phyloP scores from a whole-genome alignment of 1,284 basidiomycete genomes.

The Austroboletus niveus region DNA sequence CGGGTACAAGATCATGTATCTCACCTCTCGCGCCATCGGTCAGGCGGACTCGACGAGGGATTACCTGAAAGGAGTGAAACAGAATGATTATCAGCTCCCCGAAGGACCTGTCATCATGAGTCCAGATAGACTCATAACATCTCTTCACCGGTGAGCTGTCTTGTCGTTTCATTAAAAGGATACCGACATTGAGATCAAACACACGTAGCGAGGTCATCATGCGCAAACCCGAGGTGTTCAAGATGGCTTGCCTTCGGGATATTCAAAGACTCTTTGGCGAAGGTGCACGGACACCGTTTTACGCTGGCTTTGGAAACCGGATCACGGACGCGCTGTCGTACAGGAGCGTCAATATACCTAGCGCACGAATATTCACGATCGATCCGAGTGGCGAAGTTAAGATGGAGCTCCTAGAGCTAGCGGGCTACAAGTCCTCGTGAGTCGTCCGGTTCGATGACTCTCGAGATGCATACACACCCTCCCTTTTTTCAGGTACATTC shows the following conservation, averaged over 20 bases:
- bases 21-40: slow-evolving; percentile 96
- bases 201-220: slow-evolving; percentile 87
- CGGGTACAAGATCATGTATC: slow-evolving; percentile 98
- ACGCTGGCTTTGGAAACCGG: slow-evolving; percentile 97
- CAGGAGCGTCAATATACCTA: slow-evolving; percentile 92
- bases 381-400: slow-evolving; percentile 96
- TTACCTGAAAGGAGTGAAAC: slow-evolving; percentile 93
- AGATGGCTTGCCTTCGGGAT: slow-evolving; percentile 98
- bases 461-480: neutral
- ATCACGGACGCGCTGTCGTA: slow-evolving; percentile 99
- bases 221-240: slow-evolving; percentile 99
- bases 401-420: slow-evolving; percentile 93
- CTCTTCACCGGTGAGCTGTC: slow-evolving; percentile 78
- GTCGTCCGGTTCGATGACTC: slow-evolving; percentile 30
- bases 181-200: neutral
- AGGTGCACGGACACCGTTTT: slow-evolving; percentile 78
- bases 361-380: slow-evolving; percentile 96
- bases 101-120: slow-evolving; percentile 99
- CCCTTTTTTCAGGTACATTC: slow-evolving; percentile 65
- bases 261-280: slow-evolving; percentile 91
- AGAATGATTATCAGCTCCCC: slow-evolving; percentile 93
- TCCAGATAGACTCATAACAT: slow-evolving; percentile 94
- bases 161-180: neutral
- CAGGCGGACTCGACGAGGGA: slow-evolving; percentile 97
- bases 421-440: slow-evolving; percentile 94